Evolutionary conservation across 1,139 yeast genomes (phyloP).

Genomic region (Wickerhamomyces sp.): DNA sequence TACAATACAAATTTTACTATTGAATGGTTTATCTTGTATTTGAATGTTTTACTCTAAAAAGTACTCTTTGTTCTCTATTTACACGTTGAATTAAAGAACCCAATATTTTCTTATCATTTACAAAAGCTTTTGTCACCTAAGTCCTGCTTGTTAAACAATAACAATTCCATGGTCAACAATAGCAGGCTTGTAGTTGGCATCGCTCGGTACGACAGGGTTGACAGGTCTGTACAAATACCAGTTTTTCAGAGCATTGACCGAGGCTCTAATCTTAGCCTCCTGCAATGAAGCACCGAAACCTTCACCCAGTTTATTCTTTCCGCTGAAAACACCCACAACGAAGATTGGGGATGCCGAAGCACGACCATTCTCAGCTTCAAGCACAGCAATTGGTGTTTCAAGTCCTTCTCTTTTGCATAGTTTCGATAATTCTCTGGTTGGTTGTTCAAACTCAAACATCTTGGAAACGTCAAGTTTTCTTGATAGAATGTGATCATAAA

Average conservation of each 20-base stretch:
- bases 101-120: no score
- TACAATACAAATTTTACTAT: neutral
- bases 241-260: conserved; percentile 83
- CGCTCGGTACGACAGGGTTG: conserved; percentile 57
- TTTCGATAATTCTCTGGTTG: conserved; percentile 77
- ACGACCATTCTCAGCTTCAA: conserved; percentile 93
- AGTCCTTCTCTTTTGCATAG: conserved; percentile 77
- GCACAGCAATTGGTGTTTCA: conserved; percentile 70
- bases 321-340: conserved; percentile 88
- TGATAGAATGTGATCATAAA: conserved; percentile 67
- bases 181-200: conserved; percentile 29
- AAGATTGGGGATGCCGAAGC: conserved; percentile 77
- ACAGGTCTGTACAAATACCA: conserved; percentile 90
- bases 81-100: no score
- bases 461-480: conserved; percentile 69
- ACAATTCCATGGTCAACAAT: conserved; percentile 39
- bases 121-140: no score
- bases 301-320: conserved; percentile 81
- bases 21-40: no score
- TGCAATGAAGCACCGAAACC: conserved; percentile 89
- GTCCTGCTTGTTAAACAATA: conserved; percentile 32
- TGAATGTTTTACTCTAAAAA: no score
- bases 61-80: no score
- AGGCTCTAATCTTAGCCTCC: conserved; percentile 92
- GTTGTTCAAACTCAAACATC: conserved; percentile 77